A percentile compares a stretch with the other conserved stretches of the same genome.
These are phyloP conservation scores for Trichoderma cornu-damae DNA, from an alignment of 2,329 filamentous ascomycete genomes.

Conservation along the genomic window DNA sequence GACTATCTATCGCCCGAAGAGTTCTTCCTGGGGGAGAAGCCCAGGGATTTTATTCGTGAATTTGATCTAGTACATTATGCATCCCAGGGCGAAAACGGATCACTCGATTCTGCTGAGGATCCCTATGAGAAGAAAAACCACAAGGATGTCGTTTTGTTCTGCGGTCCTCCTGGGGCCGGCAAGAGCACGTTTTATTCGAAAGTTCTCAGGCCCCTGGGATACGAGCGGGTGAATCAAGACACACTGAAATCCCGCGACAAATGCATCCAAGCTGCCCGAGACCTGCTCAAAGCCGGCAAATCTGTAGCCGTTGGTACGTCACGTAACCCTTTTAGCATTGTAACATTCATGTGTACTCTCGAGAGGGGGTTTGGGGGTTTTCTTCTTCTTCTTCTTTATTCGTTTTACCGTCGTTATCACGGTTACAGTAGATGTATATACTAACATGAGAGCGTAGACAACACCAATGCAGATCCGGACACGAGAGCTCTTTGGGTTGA, in stretches of 20 bases:
- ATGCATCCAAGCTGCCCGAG: conserved; percentile 66
- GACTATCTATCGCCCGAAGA: conserved; percentile 84
- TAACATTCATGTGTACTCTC: too few species aligned
- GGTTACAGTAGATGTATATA: background rate
- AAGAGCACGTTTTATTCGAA: conserved; percentile 90
- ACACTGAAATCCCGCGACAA: conserved; percentile 67
- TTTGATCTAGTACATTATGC: conserved; percentile 65
- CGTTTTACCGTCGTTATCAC: background rate
- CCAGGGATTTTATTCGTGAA: conserved; percentile 59
- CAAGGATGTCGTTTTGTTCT: conserved; percentile 76
- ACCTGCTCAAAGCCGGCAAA: conserved; percentile 57
- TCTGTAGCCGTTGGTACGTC: conserved; percentile 73
- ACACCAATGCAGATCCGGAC: conserved; percentile 84
- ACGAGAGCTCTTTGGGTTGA: conserved; percentile 74
- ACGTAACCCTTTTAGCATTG: background rate
- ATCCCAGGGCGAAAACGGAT: conserved; percentile 26
- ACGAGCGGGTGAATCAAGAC: conserved; percentile 87
- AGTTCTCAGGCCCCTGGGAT: conserved; percentile 70
- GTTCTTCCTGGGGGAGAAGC: conserved; percentile 68
- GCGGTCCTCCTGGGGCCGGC: conserved; percentile 81
- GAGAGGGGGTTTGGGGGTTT: too few species aligned
- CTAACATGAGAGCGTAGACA: conserved; percentile 54
- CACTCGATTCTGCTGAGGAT: conserved; percentile 28
- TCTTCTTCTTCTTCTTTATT: too few species aligned
- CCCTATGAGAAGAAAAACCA: conserved; percentile 57